Base-by-base conservation (phyloP, 306 rosid genomes). In the Abrus pulchellus region DNA sequence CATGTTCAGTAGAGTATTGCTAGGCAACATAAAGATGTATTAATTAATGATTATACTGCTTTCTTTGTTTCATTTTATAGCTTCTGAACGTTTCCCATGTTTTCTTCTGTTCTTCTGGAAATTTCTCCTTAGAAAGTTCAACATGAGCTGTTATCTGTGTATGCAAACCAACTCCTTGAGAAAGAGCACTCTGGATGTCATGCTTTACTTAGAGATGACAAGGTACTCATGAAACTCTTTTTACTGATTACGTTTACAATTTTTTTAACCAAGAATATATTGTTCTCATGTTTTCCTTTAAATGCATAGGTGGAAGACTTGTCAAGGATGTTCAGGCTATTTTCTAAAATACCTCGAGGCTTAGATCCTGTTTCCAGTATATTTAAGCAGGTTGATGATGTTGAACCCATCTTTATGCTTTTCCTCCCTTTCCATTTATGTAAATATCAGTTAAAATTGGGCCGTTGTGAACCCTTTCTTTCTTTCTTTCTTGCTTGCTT, bases 261-360 rank as follows among this genome's bases (percentile, higher is more conserved):
- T 49, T 74, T 34, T 72, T 54, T 20, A 43, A 65, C 61, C 11
- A 45, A 65, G 36, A 28, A 44, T 80, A 36, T 28, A 41, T 30
- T 45, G 59, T 76, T 61, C 55, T 79, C 14, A 55, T 5, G 3
- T 48, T 74, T 76, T 75, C 47, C 45, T 62, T 72, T 53, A 56
- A 71, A 66, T 82, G 59, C 67, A 41, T 62, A 94, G 99, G 93
- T 89, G 73, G 95, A 86, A 36, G 99, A 94, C 89, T 83, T 94
- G 83, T 91, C 99, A 79, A 88, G 97, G 83, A 94, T 94, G 99
- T 94, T 94, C 89, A 90, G 99, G 90, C 97, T 94, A 73, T 94
- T 92, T 78, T 92, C 97, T 80, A 94, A 94, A 90, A 91, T 94
- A 87, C 94, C 94, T 78, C 80, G 82, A 9, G 99, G 99, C 27